phyloP scores from a whole-genome alignment of 2,329 filamentous ascomycete genomes.

The Zymoseptoria pseudotritici region DNA sequence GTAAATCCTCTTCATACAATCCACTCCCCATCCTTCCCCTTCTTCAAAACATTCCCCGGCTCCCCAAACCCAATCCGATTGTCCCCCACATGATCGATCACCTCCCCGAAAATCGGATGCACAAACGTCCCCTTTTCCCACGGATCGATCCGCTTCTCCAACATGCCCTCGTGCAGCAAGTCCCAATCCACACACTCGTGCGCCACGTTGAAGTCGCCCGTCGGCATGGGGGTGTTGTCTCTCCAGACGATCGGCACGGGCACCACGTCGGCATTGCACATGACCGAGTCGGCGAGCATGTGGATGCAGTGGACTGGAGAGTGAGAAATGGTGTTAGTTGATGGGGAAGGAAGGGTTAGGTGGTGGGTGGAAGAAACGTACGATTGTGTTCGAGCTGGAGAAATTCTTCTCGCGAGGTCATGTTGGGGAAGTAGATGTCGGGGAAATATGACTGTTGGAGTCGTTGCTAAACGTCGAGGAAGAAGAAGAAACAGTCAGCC shows the following conservation, averaged over 20 bases:
- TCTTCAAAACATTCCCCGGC: neutral
- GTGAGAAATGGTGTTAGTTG: too few relatives aligned
- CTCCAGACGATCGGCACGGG: neutral
- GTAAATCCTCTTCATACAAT: neutral
- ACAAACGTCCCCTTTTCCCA: neutral
- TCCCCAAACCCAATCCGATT: neutral
- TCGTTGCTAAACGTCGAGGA: neutral
- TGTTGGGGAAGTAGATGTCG: conserved; percentile 1
- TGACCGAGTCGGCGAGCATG: neutral
- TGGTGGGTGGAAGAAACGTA: neutral
- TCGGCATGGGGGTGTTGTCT: neutral
- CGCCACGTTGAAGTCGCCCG: neutral
- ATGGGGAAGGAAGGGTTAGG: neutral
- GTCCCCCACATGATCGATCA: neutral
- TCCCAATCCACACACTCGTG: neutral
- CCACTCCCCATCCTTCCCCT: neutral
- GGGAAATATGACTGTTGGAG: conserved; percentile 3
- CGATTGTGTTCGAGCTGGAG: conserved; percentile 4
- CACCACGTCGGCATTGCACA: conserved; percentile 2
- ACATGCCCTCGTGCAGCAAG: neutral
- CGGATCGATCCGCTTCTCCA: neutral
- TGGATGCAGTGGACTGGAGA: conserved; percentile 1
- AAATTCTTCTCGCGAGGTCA: neutral
- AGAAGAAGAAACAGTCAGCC: too few relatives aligned
- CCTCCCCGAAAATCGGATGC: neutral